phyloP scores from a whole-genome alignment of 768 basidiomycete genomes.

The Leccinellum rugosiceps region DNA sequence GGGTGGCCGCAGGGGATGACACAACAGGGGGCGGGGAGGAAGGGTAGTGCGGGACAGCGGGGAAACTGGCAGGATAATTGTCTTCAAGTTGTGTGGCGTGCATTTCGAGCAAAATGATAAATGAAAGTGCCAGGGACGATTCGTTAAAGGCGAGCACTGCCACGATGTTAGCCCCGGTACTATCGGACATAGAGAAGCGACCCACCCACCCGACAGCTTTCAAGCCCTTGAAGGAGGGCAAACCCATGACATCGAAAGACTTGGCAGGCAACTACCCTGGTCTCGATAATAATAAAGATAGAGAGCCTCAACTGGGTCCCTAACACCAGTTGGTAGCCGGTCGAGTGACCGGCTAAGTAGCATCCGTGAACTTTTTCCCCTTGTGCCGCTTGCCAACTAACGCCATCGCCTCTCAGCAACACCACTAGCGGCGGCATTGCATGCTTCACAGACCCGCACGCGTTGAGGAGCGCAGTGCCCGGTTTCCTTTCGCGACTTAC shows the following conservation, averaged over 20 bases:
- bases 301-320: background rate
- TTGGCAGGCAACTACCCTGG: background rate
- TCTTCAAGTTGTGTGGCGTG: background rate
- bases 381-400: slow-evolving; percentile 8
- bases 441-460: slow-evolving; percentile 33
- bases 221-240: background rate
- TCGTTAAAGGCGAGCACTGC: background rate
- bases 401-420: slow-evolving; percentile 26
- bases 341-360: background rate
- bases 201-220: background rate
- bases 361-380: slow-evolving; percentile 5
- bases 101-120: background rate
- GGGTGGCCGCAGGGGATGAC: background rate
- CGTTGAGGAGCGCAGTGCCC: slow-evolving; percentile 23
- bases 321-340: background rate
- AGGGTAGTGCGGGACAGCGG: background rate
- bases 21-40: background rate
- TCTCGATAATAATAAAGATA: slow-evolving; percentile 1
- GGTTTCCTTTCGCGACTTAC: slow-evolving; percentile 30
- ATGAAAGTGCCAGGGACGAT: background rate
- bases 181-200: background rate
- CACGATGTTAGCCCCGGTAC: background rate
- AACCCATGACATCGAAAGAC: background rate
- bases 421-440: slow-evolving; percentile 28
- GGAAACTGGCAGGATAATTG: background rate